A percentile compares a stretch with the other conserved stretches of the same genome.
phyloP scores from a whole-genome alignment of 148 eudicot species.

The Chenopodium quinoa region DNA sequence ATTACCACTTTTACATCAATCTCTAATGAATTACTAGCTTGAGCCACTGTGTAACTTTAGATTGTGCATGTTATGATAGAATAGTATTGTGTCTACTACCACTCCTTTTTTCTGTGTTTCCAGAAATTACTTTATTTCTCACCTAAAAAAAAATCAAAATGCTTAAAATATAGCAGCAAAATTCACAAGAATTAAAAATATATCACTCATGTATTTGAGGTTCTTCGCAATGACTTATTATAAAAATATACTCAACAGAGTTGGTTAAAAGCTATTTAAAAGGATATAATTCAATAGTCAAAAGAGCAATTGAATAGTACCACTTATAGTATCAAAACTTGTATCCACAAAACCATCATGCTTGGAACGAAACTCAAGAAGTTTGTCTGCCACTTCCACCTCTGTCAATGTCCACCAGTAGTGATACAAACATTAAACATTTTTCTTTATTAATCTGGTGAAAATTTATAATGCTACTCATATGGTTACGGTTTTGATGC shows the following conservation, averaged over 20 bases:
- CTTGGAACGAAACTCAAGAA: conserved; percentile 76
- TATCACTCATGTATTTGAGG: background rate
- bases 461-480: too few relatives aligned
- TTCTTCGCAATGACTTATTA: background rate
- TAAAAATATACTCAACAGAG: background rate
- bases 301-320: conserved; percentile 35
- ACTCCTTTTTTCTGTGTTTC: background rate
- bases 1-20: background rate
- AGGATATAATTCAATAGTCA: background rate
- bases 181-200: background rate
- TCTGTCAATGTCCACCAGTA: conserved; percentile 46
- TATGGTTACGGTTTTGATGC: too few relatives aligned
- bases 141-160: background rate
- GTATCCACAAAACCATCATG: conserved; percentile 91
- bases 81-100: background rate
- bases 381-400: conserved; percentile 84
- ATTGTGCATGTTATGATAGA: background rate
- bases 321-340: conserved; percentile 96
- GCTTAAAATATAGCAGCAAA: background rate
- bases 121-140: background rate
- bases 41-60: background rate
- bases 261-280: background rate
- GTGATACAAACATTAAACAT: too few relatives aligned
- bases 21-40: background rate
- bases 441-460: too few relatives aligned